phyloP scores from a whole-genome alignment of 2,329 filamentous ascomycete species.

The Immersiporthe knoxdaviesiana region DNA sequence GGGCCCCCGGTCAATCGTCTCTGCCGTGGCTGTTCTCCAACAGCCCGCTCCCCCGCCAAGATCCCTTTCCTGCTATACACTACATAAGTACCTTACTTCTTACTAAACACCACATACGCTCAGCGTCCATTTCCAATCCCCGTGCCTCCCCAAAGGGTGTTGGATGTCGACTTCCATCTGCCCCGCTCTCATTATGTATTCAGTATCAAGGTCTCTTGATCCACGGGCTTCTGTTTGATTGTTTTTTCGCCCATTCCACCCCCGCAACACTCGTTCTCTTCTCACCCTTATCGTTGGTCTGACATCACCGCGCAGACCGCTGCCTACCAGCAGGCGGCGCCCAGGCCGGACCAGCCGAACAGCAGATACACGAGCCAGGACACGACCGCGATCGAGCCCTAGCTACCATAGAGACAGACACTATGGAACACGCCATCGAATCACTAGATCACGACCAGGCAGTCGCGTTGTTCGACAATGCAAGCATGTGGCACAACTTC shows the following conservation, averaged over 20 bases:
- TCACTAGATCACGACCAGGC: constrained; percentile 24
- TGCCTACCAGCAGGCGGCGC: neutral
- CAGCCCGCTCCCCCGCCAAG: constrained; percentile 13
- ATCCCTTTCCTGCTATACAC: neutral
- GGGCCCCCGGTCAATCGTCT: neutral
- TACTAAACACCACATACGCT: constrained; percentile 13
- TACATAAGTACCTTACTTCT: no score
- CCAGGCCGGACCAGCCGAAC: constrained; percentile 6
- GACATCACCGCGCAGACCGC: constrained; percentile 7
- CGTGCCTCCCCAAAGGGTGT: constrained; percentile 4
- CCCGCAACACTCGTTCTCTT: neutral
- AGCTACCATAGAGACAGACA: neutral
- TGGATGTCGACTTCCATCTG: constrained; percentile 15
- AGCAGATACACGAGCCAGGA: neutral
- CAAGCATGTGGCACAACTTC: constrained; percentile 56
- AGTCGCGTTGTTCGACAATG: constrained; percentile 44
- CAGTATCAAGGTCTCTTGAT: constrained; percentile 6
- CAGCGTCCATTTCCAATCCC: constrained; percentile 9
- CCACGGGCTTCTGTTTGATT: neutral
- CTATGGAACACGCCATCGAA: constrained; percentile 28
- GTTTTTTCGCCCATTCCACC: neutral
- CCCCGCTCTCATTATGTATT: constrained; percentile 21
- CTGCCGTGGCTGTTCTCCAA: neutral
- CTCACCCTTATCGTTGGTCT: neutral
- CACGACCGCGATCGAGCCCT: neutral